Evolutionary conservation across 2,329 filamentous ascomycete species (phyloP), one percentile per base, ranked within the genome.

Genomic region (Sporothrix protearum): DNA sequence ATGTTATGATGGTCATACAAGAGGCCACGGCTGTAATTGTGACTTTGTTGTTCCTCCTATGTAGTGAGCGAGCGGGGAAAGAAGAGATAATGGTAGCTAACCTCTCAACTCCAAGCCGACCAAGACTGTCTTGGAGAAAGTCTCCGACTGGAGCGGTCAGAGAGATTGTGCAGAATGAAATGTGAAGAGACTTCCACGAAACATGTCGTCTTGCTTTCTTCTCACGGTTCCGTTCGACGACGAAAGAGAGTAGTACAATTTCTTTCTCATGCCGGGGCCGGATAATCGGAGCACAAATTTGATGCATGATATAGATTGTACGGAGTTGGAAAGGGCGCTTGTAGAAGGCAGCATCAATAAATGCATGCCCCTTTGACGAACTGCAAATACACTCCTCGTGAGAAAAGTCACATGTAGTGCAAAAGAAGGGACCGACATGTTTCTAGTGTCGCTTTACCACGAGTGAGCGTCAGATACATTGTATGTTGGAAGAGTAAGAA

Each of bases 1-100:
- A 16, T 45, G 59, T 10, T 39, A 61, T n/a, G n/a, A 16, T 10
- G 10, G 2, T 36, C 57, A 25, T 63, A 39, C 57, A 14, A 42
- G 42, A 42, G 57, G 14, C 59, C 16, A 28, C 9, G 63, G 49
- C 63, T 53, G 64, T 67, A 45, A 67, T 51, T 51, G 45, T 51
- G 28, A 45, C 36, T 64, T 3, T 5, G 45, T n/a, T n/a, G n/a
- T n/a, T n/a, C n/a, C n/a, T n/a, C 51, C 39, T 51, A 45, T 67
- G 64, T 10, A 45, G 64, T 36, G 45, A 51, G 28, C 7, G 25
- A 51, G 45, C 64, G 45, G 28, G 64, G 28, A 12, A 49, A 30
- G 3, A 2, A 36, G 16, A 36, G 12, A 59, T 14, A 12, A 49
- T 30, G 25, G 14, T 36, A 28, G 16, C 51, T 33, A 39, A 61